A percentile compares a stretch with the other conserved stretches of the same genome.
Evolutionary conservation across 306 rosid species (phyloP).

Genomic region (Fagus sylvatica): DNA sequence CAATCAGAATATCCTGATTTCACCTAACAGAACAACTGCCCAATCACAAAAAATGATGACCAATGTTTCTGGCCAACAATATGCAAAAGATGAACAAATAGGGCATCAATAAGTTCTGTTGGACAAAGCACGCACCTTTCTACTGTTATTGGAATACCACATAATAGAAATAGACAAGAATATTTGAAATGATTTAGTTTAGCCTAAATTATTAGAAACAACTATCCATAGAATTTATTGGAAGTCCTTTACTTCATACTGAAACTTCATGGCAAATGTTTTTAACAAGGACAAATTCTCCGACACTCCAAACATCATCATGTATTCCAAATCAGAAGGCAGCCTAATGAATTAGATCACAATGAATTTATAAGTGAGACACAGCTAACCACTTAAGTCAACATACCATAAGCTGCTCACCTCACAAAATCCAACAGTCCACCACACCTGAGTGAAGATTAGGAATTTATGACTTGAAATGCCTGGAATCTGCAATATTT

Average conservation of each 20-base stretch:
- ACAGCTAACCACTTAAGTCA: constrained; percentile 37
- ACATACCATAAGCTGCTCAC: constrained; percentile 49
- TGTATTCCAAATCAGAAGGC: no score
- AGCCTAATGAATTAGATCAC: constrained; percentile 34
- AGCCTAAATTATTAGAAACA: constrained; percentile 4
- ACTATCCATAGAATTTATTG: neutral
- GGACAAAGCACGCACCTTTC: neutral
- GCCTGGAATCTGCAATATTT: constrained; percentile 51
- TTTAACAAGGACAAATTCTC: constrained; percentile 12
- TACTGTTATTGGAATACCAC: neutral
- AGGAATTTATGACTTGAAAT: constrained; percentile 41
- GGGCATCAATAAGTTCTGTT: neutral
- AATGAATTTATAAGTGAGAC: constrained; percentile 22
- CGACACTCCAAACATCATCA: constrained; percentile 24
- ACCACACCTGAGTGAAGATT: constrained; percentile 43
- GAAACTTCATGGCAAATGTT: neutral
- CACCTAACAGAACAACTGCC: neutral
- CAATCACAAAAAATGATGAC: neutral
- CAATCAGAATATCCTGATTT: neutral
- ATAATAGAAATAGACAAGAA: neutral
- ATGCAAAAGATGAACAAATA: neutral
- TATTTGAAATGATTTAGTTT: neutral
- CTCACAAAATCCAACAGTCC: constrained; percentile 51
- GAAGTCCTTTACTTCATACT: constrained; percentile 6
- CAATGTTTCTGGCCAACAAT: neutral